Percentiles rank a stretch among this genome's conserved stretches.
Evolutionary conservation across 108 stramenopile species (phyloP).

Genomic region (Pseudonitzschia multiseries): DNA sequence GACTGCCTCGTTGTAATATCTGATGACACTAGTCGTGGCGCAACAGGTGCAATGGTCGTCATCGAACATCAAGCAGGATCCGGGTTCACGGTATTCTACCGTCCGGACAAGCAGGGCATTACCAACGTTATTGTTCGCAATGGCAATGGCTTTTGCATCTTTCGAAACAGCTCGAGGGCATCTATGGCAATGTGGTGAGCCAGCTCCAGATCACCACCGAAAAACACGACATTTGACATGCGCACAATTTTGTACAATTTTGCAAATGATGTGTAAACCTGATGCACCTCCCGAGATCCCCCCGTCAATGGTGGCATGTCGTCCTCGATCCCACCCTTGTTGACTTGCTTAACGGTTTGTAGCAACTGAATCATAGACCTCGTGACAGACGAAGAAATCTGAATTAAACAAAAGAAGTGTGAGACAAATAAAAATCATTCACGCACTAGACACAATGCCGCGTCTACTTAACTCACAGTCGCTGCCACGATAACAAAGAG

Average conservation of each 20-base stretch:
- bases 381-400: constrained; percentile 40
- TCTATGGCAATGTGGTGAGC: constrained; percentile 49
- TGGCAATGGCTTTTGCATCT: constrained; percentile 64
- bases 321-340: constrained; percentile 35
- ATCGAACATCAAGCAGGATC: not conserved
- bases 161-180: constrained; percentile 53
- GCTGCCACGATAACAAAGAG: constrained; percentile 28
- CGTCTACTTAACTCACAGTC: constrained; percentile 17
- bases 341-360: constrained; percentile 42
- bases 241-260: constrained; percentile 55
- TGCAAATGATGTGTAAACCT: constrained; percentile 50
- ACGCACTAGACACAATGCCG: not conserved
- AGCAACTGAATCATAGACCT: constrained; percentile 38
- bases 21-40: constrained; percentile 16
- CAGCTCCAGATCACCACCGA: constrained; percentile 40
- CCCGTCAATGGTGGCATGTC: constrained; percentile 54
- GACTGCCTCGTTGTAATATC: constrained; percentile 44
- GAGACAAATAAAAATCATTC: not conserved
- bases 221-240: constrained; percentile 60
- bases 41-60: constrained; percentile 1
- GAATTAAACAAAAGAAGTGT: constrained; percentile 11
- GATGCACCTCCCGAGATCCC: constrained; percentile 44
- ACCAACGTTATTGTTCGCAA: constrained; percentile 64
- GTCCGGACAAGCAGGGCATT: constrained; percentile 48
- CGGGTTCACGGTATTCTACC: constrained; percentile 14